Base-by-base conservation (phyloP, 2,329 filamentous ascomycete genomes). In the Paraphaeosphaeria sporulosa region DNA sequence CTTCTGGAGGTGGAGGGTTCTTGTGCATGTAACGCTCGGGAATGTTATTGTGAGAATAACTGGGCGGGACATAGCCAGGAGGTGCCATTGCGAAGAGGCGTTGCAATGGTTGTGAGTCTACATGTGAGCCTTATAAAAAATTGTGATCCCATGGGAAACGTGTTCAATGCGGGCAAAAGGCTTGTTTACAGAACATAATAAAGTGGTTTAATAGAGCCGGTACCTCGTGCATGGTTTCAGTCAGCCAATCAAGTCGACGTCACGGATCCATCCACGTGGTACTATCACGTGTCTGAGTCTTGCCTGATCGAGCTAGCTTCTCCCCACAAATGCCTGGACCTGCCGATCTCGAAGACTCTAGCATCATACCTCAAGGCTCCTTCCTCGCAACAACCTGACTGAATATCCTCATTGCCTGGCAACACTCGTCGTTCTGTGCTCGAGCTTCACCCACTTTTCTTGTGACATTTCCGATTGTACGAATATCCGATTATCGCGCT, bases 151-250 rank as follows among this genome's bases (percentile, higher is more conserved):
- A 53, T 53, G 61, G 54, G 66, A 67, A 70, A 73, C 69, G 71
- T 74, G 70, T 72, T 65, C 61, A 64, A 17, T 68, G 66, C 69
- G 64, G 66, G 59, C 60, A 46, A 67, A 69, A 58, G 69, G 66
- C 59, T 64, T 62, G n/a, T 64, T 62, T 60, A 55, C 56, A 60
- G 56, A 63, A 49, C 59, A 60, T 61, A 64, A 61, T 63, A 53
- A 43, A 53, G 64, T 68, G 64, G 67, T 71, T 70, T 63, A 69
- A 71, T 70, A 63, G 8, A 71, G 55, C 55, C 40, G 57, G 60
- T 55, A 58, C 60, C 55, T 59, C 58, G 38, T 55, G 51, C 36
- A 47, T 47, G 40, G 52, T 49, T 51, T 21, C 55, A 34, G 21
- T 48, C 51, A 48, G 38, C 59, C 54, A 61, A 61, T 61, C 34